Conservation (phyloP, 2,329 filamentous ascomycete species). For the Fusarium sp. region DNA sequence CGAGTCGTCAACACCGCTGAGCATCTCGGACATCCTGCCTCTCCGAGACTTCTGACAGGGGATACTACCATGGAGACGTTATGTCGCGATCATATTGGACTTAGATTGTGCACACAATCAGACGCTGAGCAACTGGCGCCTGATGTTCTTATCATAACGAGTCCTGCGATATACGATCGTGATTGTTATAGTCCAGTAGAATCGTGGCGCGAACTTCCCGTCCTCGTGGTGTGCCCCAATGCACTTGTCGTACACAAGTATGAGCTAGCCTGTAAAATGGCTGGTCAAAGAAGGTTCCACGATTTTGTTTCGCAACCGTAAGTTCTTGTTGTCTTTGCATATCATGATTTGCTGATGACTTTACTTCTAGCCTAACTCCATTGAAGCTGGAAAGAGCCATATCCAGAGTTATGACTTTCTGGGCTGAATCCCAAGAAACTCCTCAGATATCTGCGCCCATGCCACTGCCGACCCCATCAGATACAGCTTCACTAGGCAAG, state of each 20-base stretch:
- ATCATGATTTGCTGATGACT: neutral
- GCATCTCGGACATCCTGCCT: no score
- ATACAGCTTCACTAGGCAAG: neutral
- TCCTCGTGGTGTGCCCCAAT: constrained; percentile 48
- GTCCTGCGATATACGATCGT: neutral
- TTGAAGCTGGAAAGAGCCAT: constrained; percentile 48
- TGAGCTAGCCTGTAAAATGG: constrained; percentile 22
- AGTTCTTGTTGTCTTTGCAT: constrained; percentile 18
- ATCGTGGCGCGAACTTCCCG: constrained; percentile 4
- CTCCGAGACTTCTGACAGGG: no score
- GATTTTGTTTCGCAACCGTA: constrained; percentile 54
- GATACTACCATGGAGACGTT: no score
- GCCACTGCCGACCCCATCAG: neutral
- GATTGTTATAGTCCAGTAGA: neutral
- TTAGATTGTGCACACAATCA: neutral
- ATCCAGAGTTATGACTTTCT: neutral
- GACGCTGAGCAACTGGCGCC: constrained; percentile 5
- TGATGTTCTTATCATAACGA: constrained; percentile 40
- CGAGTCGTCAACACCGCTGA: no score
- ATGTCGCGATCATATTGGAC: neutral
- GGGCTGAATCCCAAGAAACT: neutral
- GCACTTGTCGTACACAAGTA: constrained; percentile 43
- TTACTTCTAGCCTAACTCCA: constrained; percentile 44
- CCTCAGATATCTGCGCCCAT: neutral
- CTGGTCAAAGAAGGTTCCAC: constrained; percentile 30